Evolutionary conservation across 2,329 filamentous ascomycete species (phyloP).

Genomic region (Talaromyces amestolkiae): DNA sequence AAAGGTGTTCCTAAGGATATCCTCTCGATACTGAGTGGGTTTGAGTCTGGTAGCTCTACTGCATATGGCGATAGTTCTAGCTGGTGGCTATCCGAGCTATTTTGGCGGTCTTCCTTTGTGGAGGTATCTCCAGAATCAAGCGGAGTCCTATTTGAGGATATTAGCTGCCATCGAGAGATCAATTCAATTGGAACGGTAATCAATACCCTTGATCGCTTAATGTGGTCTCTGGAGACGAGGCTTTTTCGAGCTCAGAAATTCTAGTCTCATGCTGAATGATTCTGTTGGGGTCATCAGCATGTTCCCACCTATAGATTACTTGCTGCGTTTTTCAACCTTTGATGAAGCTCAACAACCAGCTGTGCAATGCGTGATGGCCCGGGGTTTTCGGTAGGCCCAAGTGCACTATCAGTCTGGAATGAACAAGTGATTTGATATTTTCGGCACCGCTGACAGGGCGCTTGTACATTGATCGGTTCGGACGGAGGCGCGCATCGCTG

Average conservation of each 20-base stretch:
- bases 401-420: slow-evolving; percentile 19
- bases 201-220: not conserved
- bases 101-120: not conserved
- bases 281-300: not conserved
- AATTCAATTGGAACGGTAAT: no score
- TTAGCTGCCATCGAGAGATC: no score
- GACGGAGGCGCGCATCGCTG: slow-evolving; percentile 20
- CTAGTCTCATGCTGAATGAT: slow-evolving; percentile 13
- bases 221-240: not conserved
- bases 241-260: slow-evolving; percentile 8
- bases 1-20: slow-evolving; percentile 25
- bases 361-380: slow-evolving; percentile 21
- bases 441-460: slow-evolving; percentile 20
- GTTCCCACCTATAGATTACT: not conserved
- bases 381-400: slow-evolving; percentile 16
- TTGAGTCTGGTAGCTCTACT: not conserved
- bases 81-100: not conserved
- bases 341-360: slow-evolving; percentile 21
- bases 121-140: not conserved
- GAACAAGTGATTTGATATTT: slow-evolving; percentile 20
- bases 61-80: not conserved
- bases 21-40: slow-evolving; percentile 21
- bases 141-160: not conserved
- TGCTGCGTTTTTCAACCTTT: slow-evolving; percentile 1
- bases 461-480: slow-evolving; percentile 11